Evolutionary conservation across 768 basidiomycete species (phyloP).

Genomic region (Ephemerocybe angulata): DNA sequence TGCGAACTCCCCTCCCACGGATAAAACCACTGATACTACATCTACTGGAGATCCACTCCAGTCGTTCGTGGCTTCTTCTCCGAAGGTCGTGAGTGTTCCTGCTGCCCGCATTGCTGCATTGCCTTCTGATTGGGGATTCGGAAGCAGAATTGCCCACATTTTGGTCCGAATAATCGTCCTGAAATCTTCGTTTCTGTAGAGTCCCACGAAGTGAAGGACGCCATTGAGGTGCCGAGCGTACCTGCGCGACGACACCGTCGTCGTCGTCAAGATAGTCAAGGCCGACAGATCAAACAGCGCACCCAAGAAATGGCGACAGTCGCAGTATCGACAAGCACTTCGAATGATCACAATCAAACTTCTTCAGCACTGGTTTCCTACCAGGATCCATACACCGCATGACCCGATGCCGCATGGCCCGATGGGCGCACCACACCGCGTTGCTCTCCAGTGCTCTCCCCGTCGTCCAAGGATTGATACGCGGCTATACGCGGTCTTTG

Average conservation of each 20-base stretch:
- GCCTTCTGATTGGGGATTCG: neutral
- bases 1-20: neutral
- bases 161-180: conserved; percentile 2
- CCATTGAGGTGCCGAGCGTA: neutral
- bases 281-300: no score
- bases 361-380: no score
- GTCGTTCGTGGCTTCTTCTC: neutral
- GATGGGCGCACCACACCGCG: no score
- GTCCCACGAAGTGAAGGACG: conserved; percentile 15
- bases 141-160: neutral
- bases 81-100: neutral
- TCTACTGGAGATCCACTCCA: neutral
- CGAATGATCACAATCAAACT: no score
- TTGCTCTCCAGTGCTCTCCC: no score
- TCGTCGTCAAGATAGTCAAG: no score
- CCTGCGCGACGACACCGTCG: neutral
- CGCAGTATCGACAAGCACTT: no score
- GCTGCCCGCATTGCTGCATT: neutral
- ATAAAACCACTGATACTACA: neutral
- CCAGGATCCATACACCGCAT: no score
- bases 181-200: conserved; percentile 22
- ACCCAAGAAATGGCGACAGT: no score
- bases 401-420: no score
- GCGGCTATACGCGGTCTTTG: no score
- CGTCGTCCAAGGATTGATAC: no score